phyloP scores from a whole-genome alignment of 352 stramenopile species.

The Phytophthora niederhauseri region DNA sequence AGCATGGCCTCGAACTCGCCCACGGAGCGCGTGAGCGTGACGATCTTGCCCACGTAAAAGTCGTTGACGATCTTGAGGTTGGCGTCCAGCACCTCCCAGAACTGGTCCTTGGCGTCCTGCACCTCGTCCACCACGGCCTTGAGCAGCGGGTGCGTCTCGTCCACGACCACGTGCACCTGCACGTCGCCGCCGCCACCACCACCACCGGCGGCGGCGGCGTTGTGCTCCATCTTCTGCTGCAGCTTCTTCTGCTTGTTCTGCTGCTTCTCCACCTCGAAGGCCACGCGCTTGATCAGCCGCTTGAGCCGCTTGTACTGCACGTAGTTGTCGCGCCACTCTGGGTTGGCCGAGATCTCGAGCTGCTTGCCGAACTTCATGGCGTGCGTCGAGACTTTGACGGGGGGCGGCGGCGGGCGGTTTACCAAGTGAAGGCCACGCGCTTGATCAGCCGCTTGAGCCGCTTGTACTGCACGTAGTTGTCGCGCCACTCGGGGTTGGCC shows the following conservation, averaged over 20 bases:
- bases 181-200: slow-evolving; percentile 16
- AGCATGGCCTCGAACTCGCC: slow-evolving; percentile 80
- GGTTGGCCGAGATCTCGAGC: slow-evolving; percentile 89
- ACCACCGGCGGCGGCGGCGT: not conserved
- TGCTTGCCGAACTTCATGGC: slow-evolving; percentile 96
- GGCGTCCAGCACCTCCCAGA: slow-evolving; percentile 79
- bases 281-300: slow-evolving; percentile 90
- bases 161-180: slow-evolving; percentile 47
- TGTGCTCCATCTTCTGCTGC: slow-evolving; percentile 50
- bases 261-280: slow-evolving; percentile 89
- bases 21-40: slow-evolving; percentile 67
- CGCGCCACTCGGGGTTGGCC: slow-evolving; percentile 86
- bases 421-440: slow-evolving; percentile 89
- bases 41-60: slow-evolving; percentile 78
- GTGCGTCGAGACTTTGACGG: too few relatives aligned
- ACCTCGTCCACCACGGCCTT: slow-evolving; percentile 60
- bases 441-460: slow-evolving; percentile 92
- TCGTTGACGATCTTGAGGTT: slow-evolving; percentile 89
- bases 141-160: slow-evolving; percentile 73
- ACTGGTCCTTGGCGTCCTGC: slow-evolving; percentile 79
- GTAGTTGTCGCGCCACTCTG: slow-evolving; percentile 90
- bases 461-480: slow-evolving; percentile 93
- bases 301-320: slow-evolving; percentile 94
- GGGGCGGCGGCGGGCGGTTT: too few relatives aligned
- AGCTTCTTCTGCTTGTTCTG: slow-evolving; percentile 74